Conservation (phyloP, 345 rosid species). For the Sonneratia caseolaris region DNA sequence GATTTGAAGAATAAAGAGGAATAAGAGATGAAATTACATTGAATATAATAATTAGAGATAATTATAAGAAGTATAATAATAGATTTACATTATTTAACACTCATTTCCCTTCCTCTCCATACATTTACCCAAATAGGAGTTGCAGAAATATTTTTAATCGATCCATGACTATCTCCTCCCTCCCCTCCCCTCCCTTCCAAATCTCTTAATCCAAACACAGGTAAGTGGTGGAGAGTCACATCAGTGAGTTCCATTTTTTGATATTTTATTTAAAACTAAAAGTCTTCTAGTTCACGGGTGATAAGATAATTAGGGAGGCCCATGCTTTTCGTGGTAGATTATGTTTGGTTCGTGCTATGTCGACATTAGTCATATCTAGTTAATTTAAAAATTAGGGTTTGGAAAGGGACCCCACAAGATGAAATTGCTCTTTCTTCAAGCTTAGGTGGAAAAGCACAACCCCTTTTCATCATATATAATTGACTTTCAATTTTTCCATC, state of each 20-base stretch:
- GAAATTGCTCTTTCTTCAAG: not conserved
- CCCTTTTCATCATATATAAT: not conserved
- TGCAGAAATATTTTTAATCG: too few species aligned
- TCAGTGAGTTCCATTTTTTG: not conserved
- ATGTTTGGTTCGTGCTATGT: not conserved
- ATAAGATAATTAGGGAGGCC: not conserved
- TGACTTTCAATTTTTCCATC: not conserved
- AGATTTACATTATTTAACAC: too few species aligned
- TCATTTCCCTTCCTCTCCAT: too few species aligned
- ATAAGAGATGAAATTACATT: too few species aligned
- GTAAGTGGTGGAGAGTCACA: not conserved
- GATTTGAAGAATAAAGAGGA: too few species aligned
- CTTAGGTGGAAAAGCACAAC: not conserved
- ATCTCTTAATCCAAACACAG: too few species aligned
- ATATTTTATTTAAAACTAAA: not conserved
- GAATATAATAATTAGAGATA: too few species aligned
- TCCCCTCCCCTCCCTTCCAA: too few species aligned
- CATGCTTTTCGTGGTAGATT: not conserved
- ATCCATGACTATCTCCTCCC: too few species aligned
- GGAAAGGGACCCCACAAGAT: not conserved
- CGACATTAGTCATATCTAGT: not conserved
- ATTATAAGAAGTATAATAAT: too few species aligned
- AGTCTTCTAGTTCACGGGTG: not conserved
- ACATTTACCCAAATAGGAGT: too few species aligned
- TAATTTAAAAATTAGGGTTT: not conserved